Conservation (phyloP, 78 protist species). For the Dictyostelium citrinum region DNA sequence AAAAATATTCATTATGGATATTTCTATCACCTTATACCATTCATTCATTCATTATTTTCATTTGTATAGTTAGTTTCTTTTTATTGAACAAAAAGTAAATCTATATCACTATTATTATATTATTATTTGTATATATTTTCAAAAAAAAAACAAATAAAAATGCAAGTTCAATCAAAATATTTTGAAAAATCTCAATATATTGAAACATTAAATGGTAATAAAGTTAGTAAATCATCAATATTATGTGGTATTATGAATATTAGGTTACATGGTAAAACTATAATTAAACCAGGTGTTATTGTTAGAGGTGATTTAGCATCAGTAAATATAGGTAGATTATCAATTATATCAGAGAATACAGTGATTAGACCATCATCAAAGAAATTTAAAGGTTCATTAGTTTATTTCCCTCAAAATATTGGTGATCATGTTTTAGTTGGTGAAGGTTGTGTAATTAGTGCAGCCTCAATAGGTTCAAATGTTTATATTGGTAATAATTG, state of each 20-base stretch:
- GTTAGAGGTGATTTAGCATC: conserved; percentile 71
- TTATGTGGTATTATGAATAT: conserved; percentile 74
- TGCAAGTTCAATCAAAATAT: conserved; percentile 40
- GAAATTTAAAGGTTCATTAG: conserved; percentile 64
- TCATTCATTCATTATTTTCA: too few relatives aligned
- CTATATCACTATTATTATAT: too few relatives aligned
- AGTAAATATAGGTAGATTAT: conserved; percentile 69
- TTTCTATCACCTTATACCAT: too few relatives aligned
- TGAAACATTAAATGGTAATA: conserved; percentile 72
- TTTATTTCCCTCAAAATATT: conserved; percentile 44
- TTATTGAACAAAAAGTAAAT: too few relatives aligned
- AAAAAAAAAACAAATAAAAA: background rate
- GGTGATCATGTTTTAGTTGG: conserved; percentile 67
- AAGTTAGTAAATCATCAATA: conserved; percentile 60
- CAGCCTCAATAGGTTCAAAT: conserved; percentile 64
- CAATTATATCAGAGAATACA: conserved; percentile 28
- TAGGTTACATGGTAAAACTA: conserved; percentile 60
- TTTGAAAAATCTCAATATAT: conserved; percentile 67
- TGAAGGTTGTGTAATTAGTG: conserved; percentile 58
- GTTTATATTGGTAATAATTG: conserved; percentile 73
- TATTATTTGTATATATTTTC: too few relatives aligned
- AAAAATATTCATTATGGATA: too few relatives aligned
- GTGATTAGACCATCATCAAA: conserved; percentile 72
- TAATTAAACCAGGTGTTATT: conserved; percentile 50
- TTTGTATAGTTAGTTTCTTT: too few relatives aligned